Base-by-base conservation (phyloP, 2,329 filamentous ascomycete species). In the Alternaria viburni region DNA sequence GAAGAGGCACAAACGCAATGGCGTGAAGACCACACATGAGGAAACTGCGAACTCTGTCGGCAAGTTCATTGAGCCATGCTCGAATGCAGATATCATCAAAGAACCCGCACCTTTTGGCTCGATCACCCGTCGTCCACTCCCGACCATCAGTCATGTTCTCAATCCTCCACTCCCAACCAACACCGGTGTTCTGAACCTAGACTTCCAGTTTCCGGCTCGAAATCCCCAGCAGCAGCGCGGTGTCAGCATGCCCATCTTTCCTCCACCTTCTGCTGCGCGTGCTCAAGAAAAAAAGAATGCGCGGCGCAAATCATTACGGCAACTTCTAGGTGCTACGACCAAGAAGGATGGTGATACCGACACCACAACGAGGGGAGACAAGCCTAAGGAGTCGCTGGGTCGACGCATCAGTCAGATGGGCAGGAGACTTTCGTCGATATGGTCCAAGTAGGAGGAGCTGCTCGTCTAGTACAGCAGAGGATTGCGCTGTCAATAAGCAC, bases 241-340 rank as follows among this genome's bases (percentile, higher is more conserved):
- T 7, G 28, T 13, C 12, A 54, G 50, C 21, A 36, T 41, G 50
- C 50, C 50, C 1, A 0, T 25, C 3, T 21, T 50, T 13, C 6
- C 47, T 3, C 10, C 9, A 1, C 17, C 26, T 12, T 50, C 46
- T 17, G 9, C n/a, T n/a, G 10, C 3, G 0, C 0, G n/a, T 19
- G 0, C 10, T 30, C 25, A n/a, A 1, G 13, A 2, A 0, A 32
- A 6, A 8, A 25, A 25, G 1, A 13, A 41, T 12, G 21, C 8
- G 7, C 28, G 30, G 0, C 21, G 9, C 4, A 43, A 30, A n/a
- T 43, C n/a, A n/a, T n/a, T n/a, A n/a, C n/a, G n/a, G n/a, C n/a
- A n/a, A n/a, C n/a, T n/a, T n/a, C n/a, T n/a, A n/a, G n/a, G n/a
- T n/a, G n/a, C n/a, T n/a, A n/a, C n/a, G n/a, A n/a, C n/a, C n/a